Conservation (phyloP, 2,329 filamentous ascomycete genomes). For the Fusarium staphyleae region DNA sequence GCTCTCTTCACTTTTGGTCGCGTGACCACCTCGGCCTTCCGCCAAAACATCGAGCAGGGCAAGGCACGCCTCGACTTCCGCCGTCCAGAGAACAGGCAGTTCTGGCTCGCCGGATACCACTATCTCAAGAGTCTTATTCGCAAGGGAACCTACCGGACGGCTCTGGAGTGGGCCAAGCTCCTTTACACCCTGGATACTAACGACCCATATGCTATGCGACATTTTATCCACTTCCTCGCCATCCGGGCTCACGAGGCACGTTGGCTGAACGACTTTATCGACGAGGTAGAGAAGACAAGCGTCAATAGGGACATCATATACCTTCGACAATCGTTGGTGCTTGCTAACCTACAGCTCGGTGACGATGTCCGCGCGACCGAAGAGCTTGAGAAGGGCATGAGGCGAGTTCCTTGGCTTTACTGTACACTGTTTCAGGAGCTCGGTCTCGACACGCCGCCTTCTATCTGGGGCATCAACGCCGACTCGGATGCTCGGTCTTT, state of each 20-base stretch:
- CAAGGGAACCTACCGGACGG: constrained; percentile 93
- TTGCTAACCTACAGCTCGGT: constrained; percentile 77
- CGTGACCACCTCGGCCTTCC: constrained; percentile 83
- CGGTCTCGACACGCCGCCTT: constrained; percentile 77
- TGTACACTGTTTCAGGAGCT: constrained; percentile 80
- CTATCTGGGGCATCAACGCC: constrained; percentile 81
- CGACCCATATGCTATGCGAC: constrained; percentile 84
- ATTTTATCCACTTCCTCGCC: constrained; percentile 84
- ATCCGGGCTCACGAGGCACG: constrained; percentile 79
- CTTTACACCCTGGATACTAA: constrained; percentile 75
- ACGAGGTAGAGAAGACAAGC: constrained; percentile 49
- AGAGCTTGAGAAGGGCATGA: constrained; percentile 72
- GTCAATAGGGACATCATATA: constrained; percentile 63
- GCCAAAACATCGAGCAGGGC: constrained; percentile 76
- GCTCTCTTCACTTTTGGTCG: constrained; percentile 94
- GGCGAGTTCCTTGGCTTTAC: constrained; percentile 83
- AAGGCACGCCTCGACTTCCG: constrained; percentile 82
- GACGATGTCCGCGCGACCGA: constrained; percentile 70
- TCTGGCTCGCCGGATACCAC: constrained; percentile 89
- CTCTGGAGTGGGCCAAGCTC: constrained; percentile 91
- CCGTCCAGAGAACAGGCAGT: constrained; percentile 86
- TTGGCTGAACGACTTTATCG: constrained; percentile 75
- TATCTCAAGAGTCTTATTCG: constrained; percentile 86
- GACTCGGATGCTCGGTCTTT: constrained; percentile 69
- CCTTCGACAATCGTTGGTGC: constrained; percentile 75